phyloP scores from a whole-genome alignment of 2,329 filamentous ascomycete species.

The Whalleya microplaca region DNA sequence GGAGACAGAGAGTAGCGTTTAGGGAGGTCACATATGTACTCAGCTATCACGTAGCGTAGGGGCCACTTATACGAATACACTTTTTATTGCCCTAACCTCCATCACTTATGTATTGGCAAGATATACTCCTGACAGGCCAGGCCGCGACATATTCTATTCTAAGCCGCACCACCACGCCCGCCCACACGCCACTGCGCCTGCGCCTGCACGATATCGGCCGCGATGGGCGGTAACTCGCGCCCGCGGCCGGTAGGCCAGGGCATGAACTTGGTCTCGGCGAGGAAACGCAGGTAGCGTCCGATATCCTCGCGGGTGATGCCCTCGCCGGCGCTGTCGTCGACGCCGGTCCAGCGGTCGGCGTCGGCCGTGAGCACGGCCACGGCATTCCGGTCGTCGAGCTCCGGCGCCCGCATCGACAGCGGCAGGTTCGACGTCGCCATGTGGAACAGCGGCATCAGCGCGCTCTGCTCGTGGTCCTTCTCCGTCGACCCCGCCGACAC shows the following conservation, averaged over 20 bases:
- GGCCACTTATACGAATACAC: no score
- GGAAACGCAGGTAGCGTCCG: constrained; percentile 66
- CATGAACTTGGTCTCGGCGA: constrained; percentile 67
- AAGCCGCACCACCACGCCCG: constrained; percentile 31
- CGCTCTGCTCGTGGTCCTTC: constrained; percentile 67
- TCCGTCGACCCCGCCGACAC: constrained; percentile 60
- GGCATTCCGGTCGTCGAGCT: constrained; percentile 75
- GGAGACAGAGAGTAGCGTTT: no score
- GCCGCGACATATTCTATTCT: no score
- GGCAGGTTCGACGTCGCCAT: constrained; percentile 64
- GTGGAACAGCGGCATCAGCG: constrained; percentile 65
- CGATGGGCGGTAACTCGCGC: constrained; percentile 38
- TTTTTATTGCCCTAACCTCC: no score
- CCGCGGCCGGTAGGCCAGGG: constrained; percentile 45
- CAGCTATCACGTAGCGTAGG: no score
- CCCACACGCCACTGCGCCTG: constrained; percentile 27
- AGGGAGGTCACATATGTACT: no score
- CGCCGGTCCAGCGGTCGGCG: constrained; percentile 58
- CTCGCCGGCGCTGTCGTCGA: constrained; percentile 58
- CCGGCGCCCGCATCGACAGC: constrained; percentile 69
- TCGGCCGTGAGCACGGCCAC: constrained; percentile 66
- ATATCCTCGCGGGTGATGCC: constrained; percentile 64
- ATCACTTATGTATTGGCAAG: no score
- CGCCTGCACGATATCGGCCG: constrained; percentile 32
- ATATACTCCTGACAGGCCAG: no score